phyloP scores from a whole-genome alignment of 2,329 filamentous ascomycete species.

The Fusarium stilboides region DNA sequence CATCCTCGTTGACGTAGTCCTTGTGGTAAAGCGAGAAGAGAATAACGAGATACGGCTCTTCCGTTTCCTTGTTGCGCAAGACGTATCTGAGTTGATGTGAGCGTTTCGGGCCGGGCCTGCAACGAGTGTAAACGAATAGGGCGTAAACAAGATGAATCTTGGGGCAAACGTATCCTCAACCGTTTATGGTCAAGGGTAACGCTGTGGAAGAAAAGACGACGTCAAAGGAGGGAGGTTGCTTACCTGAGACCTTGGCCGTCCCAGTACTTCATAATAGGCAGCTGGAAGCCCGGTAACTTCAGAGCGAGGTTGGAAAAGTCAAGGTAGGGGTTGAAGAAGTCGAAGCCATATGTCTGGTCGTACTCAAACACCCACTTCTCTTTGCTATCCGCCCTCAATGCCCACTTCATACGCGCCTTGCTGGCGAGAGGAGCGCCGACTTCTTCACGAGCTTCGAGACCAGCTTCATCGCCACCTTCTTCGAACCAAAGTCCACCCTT shows the following conservation, averaged over 20 bases:
- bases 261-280: constrained; percentile 84
- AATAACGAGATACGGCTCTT: constrained; percentile 84
- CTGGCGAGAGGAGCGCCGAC: constrained; percentile 67
- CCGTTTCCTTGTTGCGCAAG: constrained; percentile 83
- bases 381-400: constrained; percentile 65
- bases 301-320: constrained; percentile 84
- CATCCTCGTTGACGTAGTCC: constrained; percentile 74
- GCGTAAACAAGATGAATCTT: constrained; percentile 38
- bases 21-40: constrained; percentile 83
- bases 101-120: constrained; percentile 65
- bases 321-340: constrained; percentile 93
- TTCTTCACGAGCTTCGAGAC: constrained; percentile 61
- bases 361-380: constrained; percentile 70
- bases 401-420: constrained; percentile 73
- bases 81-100: constrained; percentile 93
- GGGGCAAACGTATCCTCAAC: constrained; percentile 35
- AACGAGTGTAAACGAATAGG: constrained; percentile 42
- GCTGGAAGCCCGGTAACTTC: constrained; percentile 78
- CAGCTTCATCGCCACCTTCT: constrained; percentile 75
- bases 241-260: constrained; percentile 84
- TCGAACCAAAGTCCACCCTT: constrained; percentile 71
- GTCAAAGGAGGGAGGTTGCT: constrained; percentile 50
- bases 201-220: constrained; percentile 16
- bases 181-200: background rate
- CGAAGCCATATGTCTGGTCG: constrained; percentile 66